Percentiles rank a stretch among this genome's conserved stretches.
phyloP scores from a whole-genome alignment of 164 flowering plant genomes.

The Tinospora cordifolia region DNA sequence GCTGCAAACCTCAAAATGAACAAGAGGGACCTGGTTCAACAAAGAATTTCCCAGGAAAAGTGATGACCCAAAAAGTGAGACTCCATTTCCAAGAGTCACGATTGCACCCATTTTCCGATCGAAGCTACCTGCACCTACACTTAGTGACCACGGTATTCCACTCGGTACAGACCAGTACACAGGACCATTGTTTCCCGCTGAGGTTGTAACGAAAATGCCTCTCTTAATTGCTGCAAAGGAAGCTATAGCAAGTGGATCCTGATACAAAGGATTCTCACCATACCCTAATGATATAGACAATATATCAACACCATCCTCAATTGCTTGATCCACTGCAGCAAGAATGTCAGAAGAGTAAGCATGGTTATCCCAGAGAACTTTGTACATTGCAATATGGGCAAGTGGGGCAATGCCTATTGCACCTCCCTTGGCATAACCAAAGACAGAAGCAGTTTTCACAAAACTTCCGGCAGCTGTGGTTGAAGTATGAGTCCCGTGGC shows the following conservation, averaged over 20 bases:
- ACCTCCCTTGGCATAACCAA: background rate
- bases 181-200: slow-evolving; percentile 27
- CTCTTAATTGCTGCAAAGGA: slow-evolving; percentile 19
- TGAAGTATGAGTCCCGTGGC: slow-evolving; percentile 10
- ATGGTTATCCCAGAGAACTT: slow-evolving; percentile 10
- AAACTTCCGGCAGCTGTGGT: slow-evolving; percentile 7
- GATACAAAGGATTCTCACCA: background rate
- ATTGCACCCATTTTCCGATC: slow-evolving; percentile 14
- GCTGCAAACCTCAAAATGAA: slow-evolving; percentile 6
- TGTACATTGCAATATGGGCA: slow-evolving; percentile 18
- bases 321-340: slow-evolving; percentile 20
- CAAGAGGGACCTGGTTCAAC: slow-evolving; percentile 3
- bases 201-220: slow-evolving; percentile 15
- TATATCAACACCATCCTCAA: slow-evolving; percentile 19
- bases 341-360: slow-evolving; percentile 15
- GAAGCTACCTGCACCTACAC: slow-evolving; percentile 21
- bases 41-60: slow-evolving; percentile 6
- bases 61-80: slow-evolving; percentile 6
- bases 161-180: background rate
- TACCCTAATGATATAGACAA: slow-evolving; percentile 13
- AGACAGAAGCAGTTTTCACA: background rate
- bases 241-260: slow-evolving; percentile 17
- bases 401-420: slow-evolving; percentile 18
- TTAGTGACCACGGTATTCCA: slow-evolving; percentile 21
- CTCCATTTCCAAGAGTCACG: slow-evolving; percentile 12